Percentiles rank a stretch among this genome's conserved stretches.
Evolutionary conservation across 139 green algal species (phyloP).

Genomic region (Volvox africanus): DNA sequence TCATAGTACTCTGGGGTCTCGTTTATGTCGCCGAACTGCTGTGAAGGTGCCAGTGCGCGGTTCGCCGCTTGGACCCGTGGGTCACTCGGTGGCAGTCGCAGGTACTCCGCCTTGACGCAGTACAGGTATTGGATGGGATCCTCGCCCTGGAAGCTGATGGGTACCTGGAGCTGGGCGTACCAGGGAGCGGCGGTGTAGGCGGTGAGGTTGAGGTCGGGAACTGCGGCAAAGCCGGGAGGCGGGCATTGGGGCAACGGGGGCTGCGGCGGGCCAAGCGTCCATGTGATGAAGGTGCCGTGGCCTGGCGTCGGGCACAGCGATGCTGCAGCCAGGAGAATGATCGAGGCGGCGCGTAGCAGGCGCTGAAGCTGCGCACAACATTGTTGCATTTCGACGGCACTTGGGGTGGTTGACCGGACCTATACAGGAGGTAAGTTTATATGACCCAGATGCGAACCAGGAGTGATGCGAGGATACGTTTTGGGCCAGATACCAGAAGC

Average conservation of each 20-base stretch:
- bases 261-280: neutral
- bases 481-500: too few relatives aligned
- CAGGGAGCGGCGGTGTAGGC: conserved; percentile 37
- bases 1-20: too few relatives aligned
- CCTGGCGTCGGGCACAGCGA: neutral
- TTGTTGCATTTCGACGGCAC: too few relatives aligned
- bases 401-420: too few relatives aligned
- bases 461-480: too few relatives aligned
- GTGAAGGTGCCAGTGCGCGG: neutral
- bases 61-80: conserved; percentile 11
- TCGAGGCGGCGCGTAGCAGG: neutral
- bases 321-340: neutral
- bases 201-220: conserved; percentile 39
- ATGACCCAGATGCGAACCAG: too few relatives aligned
- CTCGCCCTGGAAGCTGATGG: conserved; percentile 30
- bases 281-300: neutral
- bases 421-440: too few relatives aligned
- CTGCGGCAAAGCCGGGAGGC: conserved; percentile 24
- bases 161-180: conserved; percentile 16
- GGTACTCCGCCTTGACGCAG: conserved; percentile 18
- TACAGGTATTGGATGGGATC: conserved; percentile 21
- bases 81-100: conserved; percentile 3
- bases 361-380: too few relatives aligned
- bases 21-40: neutral
- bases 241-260: conserved; percentile 6